Base-by-base conservation (phyloP, 2,329 filamentous ascomycete species). In the Phyllosticta capitalensis region DNA sequence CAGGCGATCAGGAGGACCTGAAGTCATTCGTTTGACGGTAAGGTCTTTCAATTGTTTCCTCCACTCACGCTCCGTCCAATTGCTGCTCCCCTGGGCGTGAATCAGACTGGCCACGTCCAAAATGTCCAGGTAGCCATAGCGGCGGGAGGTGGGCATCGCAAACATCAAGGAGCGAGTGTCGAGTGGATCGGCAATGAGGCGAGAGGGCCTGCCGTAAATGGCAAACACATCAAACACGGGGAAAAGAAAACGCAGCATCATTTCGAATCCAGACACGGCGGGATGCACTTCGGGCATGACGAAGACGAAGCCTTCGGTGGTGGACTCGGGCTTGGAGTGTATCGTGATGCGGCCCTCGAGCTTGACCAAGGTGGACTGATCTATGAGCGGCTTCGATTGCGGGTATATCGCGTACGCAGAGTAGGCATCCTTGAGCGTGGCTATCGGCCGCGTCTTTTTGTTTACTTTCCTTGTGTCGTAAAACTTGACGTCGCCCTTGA, bases 341-440 rank as follows among this genome's bases (percentile, higher is more conserved):
- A 96, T 89, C 0, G 88, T 91, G 62, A 99, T 90, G 63, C 85
- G 84, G 9, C 92, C 94, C 74, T 99, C 94, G 26, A 99, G 82
- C 74, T 99, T 99, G 63, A 97, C 82, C 61, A 99, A 76, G 0
- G 92, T 96, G 1, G 94, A 97, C 61, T 92, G 89, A 65, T 99
- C 92, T 61, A 99, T 95, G 48, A 99, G 78, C 0, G 90, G 88
- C 74, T 95, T 96, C 17, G 91, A 88, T 71, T 97, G 92, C 0
- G 94, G 94, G 69, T 99, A 99, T 59, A 99, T 89, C 55, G 92
- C 91, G 70, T 96, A 97, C 17, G 91, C 92, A 1, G 92, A 89
- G 74, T 90, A 97, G 1, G 90, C 90, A 63, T 96, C 87, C 19
- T 84, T 90, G 64, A 99, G 90, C 4, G 92, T 92, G 1, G 94